These are phyloP conservation scores for Epichloe coenophiala DNA, from an alignment of 2,329 filamentous ascomycete species.

Conservation along the genomic window DNA sequence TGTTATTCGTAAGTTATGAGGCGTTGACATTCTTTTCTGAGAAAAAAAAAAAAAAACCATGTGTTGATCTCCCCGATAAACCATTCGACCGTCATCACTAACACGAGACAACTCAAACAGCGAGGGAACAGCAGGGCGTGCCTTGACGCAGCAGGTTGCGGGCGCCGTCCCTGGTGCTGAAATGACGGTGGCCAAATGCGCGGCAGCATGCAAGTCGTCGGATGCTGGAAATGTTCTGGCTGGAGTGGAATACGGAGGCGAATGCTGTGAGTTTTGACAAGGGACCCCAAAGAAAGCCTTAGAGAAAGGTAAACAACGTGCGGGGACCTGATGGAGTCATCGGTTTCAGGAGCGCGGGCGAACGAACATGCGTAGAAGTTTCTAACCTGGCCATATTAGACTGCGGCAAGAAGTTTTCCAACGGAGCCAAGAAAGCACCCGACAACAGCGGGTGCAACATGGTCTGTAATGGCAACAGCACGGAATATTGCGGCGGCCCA, in stretches of 20 bases:
- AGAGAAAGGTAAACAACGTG: neutral
- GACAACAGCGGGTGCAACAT: conserved; percentile 25
- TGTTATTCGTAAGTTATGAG: conserved; percentile 23
- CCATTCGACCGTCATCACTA: neutral
- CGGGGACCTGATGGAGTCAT: neutral
- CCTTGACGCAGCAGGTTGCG: conserved; percentile 20
- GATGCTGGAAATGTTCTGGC: conserved; percentile 24
- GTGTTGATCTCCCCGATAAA: too few species aligned
- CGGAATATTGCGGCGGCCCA: conserved; percentile 27
- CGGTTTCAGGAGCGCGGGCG: neutral
- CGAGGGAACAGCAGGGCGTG: conserved; percentile 26
- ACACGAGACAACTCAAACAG: conserved; percentile 9
- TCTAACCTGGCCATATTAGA: conserved; percentile 14
- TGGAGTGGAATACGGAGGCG: conserved; percentile 29
- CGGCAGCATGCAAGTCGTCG: conserved; percentile 24
- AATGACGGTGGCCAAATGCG: conserved; percentile 30
- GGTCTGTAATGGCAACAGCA: conserved; percentile 28
- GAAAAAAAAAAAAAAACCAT: too few species aligned
- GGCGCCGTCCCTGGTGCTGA: conserved; percentile 15
- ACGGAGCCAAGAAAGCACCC: conserved; percentile 20
- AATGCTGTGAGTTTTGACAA: conserved; percentile 27
- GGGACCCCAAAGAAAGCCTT: too few species aligned
- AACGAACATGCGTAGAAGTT: neutral
- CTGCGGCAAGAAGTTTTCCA: conserved; percentile 28
- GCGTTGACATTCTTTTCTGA: too few species aligned